These are phyloP conservation scores for Solanum paucissectum DNA, from an alignment of 257 asterid species.

Conservation along the genomic window DNA sequence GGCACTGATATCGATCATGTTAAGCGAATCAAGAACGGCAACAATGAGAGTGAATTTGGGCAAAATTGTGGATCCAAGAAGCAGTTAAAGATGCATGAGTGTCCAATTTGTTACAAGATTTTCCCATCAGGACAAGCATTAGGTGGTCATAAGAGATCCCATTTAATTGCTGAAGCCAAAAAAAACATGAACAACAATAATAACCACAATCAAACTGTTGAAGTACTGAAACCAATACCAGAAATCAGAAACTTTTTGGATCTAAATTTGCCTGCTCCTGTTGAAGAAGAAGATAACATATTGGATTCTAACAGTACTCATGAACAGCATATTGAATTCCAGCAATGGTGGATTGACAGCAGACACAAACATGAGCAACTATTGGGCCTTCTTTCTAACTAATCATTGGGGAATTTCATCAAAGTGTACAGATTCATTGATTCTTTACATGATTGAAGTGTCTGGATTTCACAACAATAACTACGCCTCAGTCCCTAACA, in stretches of 20 bases:
- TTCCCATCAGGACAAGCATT: conserved; percentile 79
- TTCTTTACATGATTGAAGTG: conserved; percentile 21
- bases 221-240: conserved; percentile 11
- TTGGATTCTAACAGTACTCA: conserved; percentile 6
- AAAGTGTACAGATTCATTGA: conserved; percentile 41
- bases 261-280: conserved; percentile 86
- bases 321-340: conserved; percentile 14
- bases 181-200: not conserved
- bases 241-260: conserved; percentile 60
- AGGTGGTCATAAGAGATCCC: conserved; percentile 94
- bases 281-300: conserved; percentile 48
- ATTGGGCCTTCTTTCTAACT: conserved; percentile 35
- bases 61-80: conserved; percentile 14
- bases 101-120: conserved; percentile 70
- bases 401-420: not conserved
- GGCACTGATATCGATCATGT: not conserved
- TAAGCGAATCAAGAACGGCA: not conserved
- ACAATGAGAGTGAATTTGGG: not conserved
- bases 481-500: not conserved
- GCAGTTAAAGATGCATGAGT: conserved; percentile 36
- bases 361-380: conserved; percentile 32
- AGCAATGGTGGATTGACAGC: conserved; percentile 61
- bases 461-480: not conserved
- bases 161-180: conserved; percentile 33
- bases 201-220: not conserved